Conservation (phyloP, 2,329 filamentous ascomycete genomes). For the Trichoderma pleuroti region DNA sequence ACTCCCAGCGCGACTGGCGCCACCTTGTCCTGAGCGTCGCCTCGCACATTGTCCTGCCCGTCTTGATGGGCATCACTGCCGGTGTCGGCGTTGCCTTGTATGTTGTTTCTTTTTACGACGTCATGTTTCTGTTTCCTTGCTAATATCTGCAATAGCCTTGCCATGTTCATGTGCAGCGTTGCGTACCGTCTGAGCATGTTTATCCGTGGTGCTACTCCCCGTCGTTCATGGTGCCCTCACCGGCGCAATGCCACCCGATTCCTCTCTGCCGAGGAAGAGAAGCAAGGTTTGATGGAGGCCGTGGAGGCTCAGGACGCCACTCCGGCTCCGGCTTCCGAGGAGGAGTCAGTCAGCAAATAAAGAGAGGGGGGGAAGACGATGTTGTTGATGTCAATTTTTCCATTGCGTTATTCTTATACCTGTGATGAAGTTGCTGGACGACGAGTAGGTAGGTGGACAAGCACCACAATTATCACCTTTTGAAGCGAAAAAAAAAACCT, state of each 20-base stretch:
- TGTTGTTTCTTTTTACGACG: conserved; percentile 27
- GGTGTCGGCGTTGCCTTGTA: conserved; percentile 65
- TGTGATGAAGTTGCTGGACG: not conserved
- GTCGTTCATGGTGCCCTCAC: conserved; percentile 19
- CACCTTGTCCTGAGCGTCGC: conserved; percentile 52
- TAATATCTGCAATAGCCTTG: conserved; percentile 45
- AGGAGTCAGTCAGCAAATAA: conserved; percentile 24
- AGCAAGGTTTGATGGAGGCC: conserved; percentile 47
- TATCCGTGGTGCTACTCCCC: conserved; percentile 31
- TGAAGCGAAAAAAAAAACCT: not conserved
- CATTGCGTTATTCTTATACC: conserved; percentile 14
- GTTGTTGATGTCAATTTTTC: not conserved
- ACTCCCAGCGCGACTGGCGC: conserved; percentile 27
- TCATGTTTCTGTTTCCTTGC: conserved; percentile 15
- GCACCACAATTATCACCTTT: not conserved
- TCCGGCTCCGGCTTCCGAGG: conserved; percentile 27
- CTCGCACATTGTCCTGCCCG: conserved; percentile 62
- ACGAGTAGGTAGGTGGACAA: not conserved
- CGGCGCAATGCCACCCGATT: not conserved
- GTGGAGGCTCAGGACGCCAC: conserved; percentile 28
- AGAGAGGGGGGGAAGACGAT: not conserved
- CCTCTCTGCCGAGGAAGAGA: conserved; percentile 41
- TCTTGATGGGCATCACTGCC: conserved; percentile 65
- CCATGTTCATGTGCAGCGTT: conserved; percentile 62
- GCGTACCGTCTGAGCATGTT: conserved; percentile 57